Base-by-base conservation (phyloP, 768 basidiomycete genomes). In the Boletus coccyginus region DNA sequence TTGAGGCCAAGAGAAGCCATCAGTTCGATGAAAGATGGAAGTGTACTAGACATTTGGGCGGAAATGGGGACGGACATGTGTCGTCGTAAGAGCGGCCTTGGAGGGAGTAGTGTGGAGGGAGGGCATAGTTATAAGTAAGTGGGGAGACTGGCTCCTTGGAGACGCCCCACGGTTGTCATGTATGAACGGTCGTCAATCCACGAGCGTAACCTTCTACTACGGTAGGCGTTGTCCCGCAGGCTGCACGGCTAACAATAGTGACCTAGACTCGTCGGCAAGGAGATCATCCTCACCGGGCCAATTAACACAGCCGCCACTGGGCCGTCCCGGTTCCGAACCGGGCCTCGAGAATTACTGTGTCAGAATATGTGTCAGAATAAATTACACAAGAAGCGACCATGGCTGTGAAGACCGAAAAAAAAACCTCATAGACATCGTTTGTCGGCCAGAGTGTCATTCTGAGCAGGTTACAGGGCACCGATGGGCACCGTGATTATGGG, bases 1-100 rank as follows among this genome's bases (percentile, higher is more conserved):
- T 88, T 83, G 71, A 92, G 78, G 60, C 88, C 91, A 62, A 93
- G 78, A 57, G 91, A 83, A 59, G 83, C 83, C 89, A 93, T 90
- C 69, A 93, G 87, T 75, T 92, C 86, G 56, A 90, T 85, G 70
- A 93, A 93, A 54, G 91, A 92, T 66, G 91, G 91, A 64, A 92
- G 85, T 66, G 88, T 73, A 68, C 66, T 52, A 38, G 86, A 76
- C 86, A 87, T 90, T 65, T 68, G 62, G 63, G 62, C 64, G 62
- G 62, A 71, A 73, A 73, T 59, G 67, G 65, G 66, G 57, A 70
- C 35, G 50, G 46, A 51, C 36, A 43, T 52, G 54, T n/a, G 36
- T 55, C 56, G 68, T 59, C 59, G 57, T 32, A 56, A 61, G 48
- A 48, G 53, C 55, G 58, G 68, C 50, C 44, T 49, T 61, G 55